Conservation (phyloP, 805 yeast species). For the Nakazawaea anatomiae region DNA sequence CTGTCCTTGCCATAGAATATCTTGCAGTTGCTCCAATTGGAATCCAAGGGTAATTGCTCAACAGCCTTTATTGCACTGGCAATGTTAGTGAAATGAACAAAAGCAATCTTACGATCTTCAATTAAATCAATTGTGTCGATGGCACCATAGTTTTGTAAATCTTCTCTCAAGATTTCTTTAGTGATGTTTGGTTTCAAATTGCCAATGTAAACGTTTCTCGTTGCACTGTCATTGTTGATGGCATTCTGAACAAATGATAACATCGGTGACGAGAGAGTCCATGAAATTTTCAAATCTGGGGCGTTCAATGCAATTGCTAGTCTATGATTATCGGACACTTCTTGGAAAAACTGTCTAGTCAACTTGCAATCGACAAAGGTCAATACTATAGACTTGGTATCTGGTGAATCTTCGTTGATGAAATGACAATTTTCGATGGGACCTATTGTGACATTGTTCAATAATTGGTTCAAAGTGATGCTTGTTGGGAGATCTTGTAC, state of each 20-base stretch:
- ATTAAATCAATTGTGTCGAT: conserved; percentile 82
- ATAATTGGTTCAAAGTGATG: conserved; percentile 22
- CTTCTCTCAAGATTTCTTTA: conserved; percentile 59
- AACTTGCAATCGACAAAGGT: conserved; percentile 36
- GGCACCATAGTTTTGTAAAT: conserved; percentile 67
- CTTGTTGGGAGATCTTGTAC: conserved; percentile 16
- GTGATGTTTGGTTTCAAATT: conserved; percentile 55
- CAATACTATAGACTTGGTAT: conserved; percentile 15
- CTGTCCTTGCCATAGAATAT: conserved; percentile 92
- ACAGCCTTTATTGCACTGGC: conserved; percentile 84
- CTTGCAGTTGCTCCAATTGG: conserved; percentile 68
- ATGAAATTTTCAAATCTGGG: conserved; percentile 27
- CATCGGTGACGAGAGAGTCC: conserved; percentile 20
- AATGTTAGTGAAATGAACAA: conserved; percentile 84
- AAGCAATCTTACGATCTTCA: conserved; percentile 78
- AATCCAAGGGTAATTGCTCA: conserved; percentile 59
- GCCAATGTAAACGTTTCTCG: conserved; percentile 90
- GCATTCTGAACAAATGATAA: conserved; percentile 26
- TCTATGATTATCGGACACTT: conserved; percentile 46
- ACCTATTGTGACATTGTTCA: conserved; percentile 47
- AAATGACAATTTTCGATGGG: conserved; percentile 57
- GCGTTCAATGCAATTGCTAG: conserved; percentile 67
- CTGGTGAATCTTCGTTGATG: conserved; percentile 21
- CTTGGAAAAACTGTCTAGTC: conserved; percentile 54
- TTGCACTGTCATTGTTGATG: conserved; percentile 81